phyloP scores from a whole-genome alignment of 345 rosid species.

The Lenwebbia sp. region DNA sequence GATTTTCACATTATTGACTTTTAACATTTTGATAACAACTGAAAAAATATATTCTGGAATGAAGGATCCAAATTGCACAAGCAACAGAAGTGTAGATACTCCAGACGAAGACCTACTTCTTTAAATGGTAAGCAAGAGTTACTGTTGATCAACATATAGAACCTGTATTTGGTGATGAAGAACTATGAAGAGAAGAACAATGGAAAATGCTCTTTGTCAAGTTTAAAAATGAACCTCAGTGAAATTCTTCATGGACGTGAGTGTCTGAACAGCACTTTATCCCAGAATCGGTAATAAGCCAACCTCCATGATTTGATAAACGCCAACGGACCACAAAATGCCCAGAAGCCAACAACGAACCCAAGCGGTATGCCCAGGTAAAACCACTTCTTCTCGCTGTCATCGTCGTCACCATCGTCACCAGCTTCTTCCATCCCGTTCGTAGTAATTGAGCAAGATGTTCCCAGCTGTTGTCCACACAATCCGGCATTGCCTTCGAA shows the following conservation, averaged over 20 bases:
- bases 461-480: slow-evolving; percentile 10
- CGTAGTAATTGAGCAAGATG: not conserved
- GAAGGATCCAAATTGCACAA: no score
- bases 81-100: no score
- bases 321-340: not conserved
- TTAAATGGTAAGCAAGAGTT: no score
- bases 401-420: not conserved
- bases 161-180: not conserved
- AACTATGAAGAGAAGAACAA: not conserved
- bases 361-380: not conserved
- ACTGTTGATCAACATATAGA: not conserved
- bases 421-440: not conserved
- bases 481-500: slow-evolving; percentile 21
- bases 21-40: no score
- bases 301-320: not conserved
- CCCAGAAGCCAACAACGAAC: not conserved
- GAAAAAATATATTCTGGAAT: no score
- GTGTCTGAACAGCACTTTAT: not conserved
- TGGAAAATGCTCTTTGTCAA: not conserved
- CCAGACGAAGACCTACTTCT: no score
- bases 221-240: not conserved
- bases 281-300: not conserved
- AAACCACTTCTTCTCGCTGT: not conserved
- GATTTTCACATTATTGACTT: no score
- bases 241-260: no score